Conservation (phyloP, 768 basidiomycete genomes). For the Suillus brevipes region DNA sequence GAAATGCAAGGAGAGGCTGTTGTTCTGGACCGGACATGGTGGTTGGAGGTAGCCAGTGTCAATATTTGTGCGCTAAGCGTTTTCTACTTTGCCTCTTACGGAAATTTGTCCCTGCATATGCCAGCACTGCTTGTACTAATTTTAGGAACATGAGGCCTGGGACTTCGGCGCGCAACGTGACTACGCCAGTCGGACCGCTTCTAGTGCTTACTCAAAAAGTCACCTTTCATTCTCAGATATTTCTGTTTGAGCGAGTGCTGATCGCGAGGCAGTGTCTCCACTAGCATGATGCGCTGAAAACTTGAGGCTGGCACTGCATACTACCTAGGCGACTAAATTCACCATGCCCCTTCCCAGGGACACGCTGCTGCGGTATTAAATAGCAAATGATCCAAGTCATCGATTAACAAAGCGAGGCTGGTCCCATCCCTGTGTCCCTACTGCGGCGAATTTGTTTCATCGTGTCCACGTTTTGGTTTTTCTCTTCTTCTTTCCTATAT, state of each 20-base stretch:
- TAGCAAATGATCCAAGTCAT: not conserved
- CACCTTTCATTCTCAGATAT: not conserved
- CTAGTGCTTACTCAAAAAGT: not conserved
- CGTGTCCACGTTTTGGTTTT: not conserved
- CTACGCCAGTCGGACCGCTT: not conserved
- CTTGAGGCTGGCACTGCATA: constrained; percentile 13
- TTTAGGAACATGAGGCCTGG: not conserved
- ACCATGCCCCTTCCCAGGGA: not conserved
- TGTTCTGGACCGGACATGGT: constrained; percentile 42
- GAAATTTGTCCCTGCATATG: not conserved
- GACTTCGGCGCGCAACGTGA: not conserved
- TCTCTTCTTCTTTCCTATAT: not conserved
- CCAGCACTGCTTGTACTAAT: not conserved
- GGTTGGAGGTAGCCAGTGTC: constrained; percentile 15
- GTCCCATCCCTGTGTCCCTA: constrained; percentile 12
- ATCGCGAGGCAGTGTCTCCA: not conserved
- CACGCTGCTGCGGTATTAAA: not conserved
- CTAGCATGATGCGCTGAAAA: constrained; percentile 3
- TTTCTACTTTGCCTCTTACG: constrained; percentile 1
- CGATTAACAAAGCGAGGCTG: constrained; percentile 2
- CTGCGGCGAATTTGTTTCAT: constrained; percentile 14
- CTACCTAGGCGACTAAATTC: constrained; percentile 5
- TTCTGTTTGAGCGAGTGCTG: not conserved
- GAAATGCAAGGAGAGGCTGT: constrained; percentile 44
- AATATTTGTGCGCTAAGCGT: not conserved